Evolutionary conservation across 129 eudicot species (phyloP).

Genomic region (Tagetes erecta): DNA sequence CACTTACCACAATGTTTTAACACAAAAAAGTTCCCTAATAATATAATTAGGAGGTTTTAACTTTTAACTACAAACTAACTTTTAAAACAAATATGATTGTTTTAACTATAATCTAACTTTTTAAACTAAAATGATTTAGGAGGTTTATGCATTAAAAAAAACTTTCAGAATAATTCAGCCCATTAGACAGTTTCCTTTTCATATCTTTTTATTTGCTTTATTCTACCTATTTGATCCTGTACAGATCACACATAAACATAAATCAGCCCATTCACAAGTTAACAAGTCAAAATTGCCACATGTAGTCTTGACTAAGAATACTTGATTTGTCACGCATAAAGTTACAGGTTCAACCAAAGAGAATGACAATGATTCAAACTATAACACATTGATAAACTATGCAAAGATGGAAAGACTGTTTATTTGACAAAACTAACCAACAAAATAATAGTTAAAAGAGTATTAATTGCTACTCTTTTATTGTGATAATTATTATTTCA

Average conservation of each 20-base stretch:
- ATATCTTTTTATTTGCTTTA: not conserved
- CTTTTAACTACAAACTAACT: not conserved
- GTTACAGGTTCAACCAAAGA: conserved; percentile 6
- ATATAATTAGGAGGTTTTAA: conserved; percentile 1
- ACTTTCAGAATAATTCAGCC: not conserved
- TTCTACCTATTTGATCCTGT: not conserved
- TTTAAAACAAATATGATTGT: not conserved
- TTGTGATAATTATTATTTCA: not conserved
- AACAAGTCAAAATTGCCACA: not conserved
- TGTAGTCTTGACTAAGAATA: conserved; percentile 8
- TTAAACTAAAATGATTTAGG: not conserved
- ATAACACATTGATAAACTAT: not conserved
- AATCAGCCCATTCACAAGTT: not conserved
- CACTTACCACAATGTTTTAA: conserved; percentile 5
- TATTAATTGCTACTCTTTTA: conserved; percentile 12
- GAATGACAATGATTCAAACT: not conserved
- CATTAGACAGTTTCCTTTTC: not conserved
- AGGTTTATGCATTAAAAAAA: not conserved
- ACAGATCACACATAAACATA: not conserved
- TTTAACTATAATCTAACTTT: not conserved
- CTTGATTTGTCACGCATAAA: not conserved
- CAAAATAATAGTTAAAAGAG: not conserved
- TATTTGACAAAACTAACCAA: not conserved
- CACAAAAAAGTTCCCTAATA: conserved; percentile 11
- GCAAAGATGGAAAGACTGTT: conserved; percentile 8